Evolutionary conservation across 257 asterid species (phyloP), one percentile per base, ranked within the genome.

Genomic region (Scutellaria baicalensis): DNA sequence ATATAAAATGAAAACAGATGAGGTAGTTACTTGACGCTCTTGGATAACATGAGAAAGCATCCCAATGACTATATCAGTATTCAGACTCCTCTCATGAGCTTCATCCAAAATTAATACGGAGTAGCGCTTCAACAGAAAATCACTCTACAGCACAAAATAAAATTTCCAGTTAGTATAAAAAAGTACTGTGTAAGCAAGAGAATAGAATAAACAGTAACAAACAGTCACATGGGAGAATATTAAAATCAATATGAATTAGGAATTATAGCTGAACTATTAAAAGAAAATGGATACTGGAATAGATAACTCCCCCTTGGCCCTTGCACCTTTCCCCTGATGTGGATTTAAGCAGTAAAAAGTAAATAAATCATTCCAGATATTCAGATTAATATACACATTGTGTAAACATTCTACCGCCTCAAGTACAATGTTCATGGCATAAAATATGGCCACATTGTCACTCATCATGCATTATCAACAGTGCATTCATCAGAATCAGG

Each of bases 51-150:
- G 99, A 35, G 99, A 93, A 81, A 93, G 99, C 99, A 93, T 91
- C 74, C 97, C 97, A n/a, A 91, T 80, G 71, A 93, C 97, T 77
- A 93, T 89, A 80, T 93, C 99, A 9, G 99, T 93, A 81, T 93
- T 91, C 83, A 93, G 81, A 83, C 99, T 93, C 79, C 99, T 87
- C 84, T 93, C 97, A 14, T 93, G 97, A 68, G 96, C 99, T 86
- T 91, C 99, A 78, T 93, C 99, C 94, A 91, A 80, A 64, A 93
- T 93, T 68, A 93, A 59, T 71, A 89, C 78, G 0, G 99, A 91
- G 84, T 93, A 93, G 73, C 89, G 93, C 73, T 80, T 91, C 77
- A 93, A 78, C 55, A 89, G 73, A 80, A 93, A 93, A 79, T 93
- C 99, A 71, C 76, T 83, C 99, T 91, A 77, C 78, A 72, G 38